Conservation (phyloP, 2,329 filamentous ascomycete genomes). For the Metarhizium anisopliae region DNA sequence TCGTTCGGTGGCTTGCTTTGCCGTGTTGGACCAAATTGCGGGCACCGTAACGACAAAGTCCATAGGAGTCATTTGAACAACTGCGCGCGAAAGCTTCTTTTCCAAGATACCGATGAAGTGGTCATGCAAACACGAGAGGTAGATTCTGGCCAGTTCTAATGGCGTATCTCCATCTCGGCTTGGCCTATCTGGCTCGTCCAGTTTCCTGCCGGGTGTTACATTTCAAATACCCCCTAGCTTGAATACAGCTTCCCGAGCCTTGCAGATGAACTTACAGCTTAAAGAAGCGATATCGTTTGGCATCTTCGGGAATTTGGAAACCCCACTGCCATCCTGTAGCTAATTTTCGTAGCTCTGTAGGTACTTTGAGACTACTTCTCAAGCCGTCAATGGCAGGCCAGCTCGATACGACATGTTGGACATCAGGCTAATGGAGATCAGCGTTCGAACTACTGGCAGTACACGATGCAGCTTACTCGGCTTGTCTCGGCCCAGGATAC, state of each 20-base stretch:
- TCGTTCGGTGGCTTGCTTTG: slow-evolving; percentile 39
- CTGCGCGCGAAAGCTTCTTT: slow-evolving; percentile 29
- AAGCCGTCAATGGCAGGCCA: slow-evolving; percentile 31
- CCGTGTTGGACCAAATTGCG: slow-evolving; percentile 48
- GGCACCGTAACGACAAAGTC: slow-evolving; percentile 50
- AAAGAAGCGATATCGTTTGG: slow-evolving; percentile 33
- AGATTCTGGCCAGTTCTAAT: slow-evolving; percentile 29
- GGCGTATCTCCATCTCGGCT: slow-evolving; percentile 25
- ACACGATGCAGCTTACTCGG: slow-evolving; percentile 18
- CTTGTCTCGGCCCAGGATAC: slow-evolving; percentile 41
- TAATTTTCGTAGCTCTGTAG: slow-evolving; percentile 36
- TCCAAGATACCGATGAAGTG: slow-evolving; percentile 38
- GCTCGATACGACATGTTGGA: slow-evolving; percentile 31
- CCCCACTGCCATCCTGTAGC: slow-evolving; percentile 38
- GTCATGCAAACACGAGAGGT: slow-evolving; percentile 36
- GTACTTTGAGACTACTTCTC: slow-evolving; percentile 35
- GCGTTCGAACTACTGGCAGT: neutral
- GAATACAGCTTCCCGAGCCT: neutral
- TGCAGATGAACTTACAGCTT: slow-evolving; percentile 31
- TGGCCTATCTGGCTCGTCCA: slow-evolving; percentile 22
- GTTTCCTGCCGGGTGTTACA: slow-evolving; percentile 17
- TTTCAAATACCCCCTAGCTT: neutral
- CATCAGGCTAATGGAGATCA: slow-evolving; percentile 22
- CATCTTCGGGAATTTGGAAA: slow-evolving; percentile 34
- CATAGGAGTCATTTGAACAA: slow-evolving; percentile 34